Percentiles rank a stretch among this genome's conserved stretches.
Evolutionary conservation across 1,139 yeast genomes (phyloP).

Genomic region (Pichia norvegensis): DNA sequence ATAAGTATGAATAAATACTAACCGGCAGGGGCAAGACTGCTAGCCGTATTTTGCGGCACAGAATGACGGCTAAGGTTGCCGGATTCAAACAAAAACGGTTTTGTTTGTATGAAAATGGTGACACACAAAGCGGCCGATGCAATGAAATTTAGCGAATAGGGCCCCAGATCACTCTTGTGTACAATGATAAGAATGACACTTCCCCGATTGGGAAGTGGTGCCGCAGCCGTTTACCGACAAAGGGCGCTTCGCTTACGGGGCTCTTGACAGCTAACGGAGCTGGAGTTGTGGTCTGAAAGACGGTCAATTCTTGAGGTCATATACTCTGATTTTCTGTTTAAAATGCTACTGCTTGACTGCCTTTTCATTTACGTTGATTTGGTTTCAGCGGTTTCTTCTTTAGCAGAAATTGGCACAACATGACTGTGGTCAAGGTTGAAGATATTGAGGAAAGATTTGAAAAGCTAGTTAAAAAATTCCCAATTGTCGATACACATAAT

Average conservation of each 20-base stretch:
- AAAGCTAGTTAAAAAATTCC: conserved; percentile 25
- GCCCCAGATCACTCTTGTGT: background rate
- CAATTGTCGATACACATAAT: conserved; percentile 43
- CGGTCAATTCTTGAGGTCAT: background rate
- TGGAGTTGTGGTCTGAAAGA: background rate
- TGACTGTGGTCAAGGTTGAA: conserved; percentile 4
- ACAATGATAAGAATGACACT: background rate
- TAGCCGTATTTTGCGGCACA: background rate
- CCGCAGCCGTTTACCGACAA: background rate
- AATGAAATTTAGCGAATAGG: background rate
- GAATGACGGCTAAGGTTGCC: background rate
- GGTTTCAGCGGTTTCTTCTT: too few species aligned
- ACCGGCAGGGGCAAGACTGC: background rate
- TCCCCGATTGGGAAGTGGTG: background rate
- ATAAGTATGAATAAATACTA: too few species aligned
- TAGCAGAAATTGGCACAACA: background rate
- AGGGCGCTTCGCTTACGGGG: background rate
- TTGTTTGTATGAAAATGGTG: background rate
- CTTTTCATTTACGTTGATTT: too few species aligned
- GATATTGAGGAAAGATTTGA: conserved; percentile 25
- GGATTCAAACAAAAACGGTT: too few species aligned
- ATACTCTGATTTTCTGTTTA: background rate
- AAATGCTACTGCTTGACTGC: too few species aligned
- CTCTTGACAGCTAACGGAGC: background rate
- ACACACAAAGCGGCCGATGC: background rate